A percentile compares a stretch with the other conserved stretches of the same genome.
Conservation (phyloP, 2,329 filamentous ascomycete species). For the Talaromyces verruculosus region DNA sequence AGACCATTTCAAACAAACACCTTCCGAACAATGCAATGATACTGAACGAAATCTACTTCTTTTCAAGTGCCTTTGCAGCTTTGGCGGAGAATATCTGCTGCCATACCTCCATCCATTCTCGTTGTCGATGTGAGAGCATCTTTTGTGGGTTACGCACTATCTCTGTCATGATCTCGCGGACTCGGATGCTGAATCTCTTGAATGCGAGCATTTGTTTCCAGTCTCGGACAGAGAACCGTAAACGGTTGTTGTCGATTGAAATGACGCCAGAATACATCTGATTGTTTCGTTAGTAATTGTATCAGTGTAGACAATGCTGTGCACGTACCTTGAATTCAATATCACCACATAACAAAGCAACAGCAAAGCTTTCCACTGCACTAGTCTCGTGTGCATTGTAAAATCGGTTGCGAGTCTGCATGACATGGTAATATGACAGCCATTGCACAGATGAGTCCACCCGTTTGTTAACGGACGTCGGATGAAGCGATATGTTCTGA, state of each 20-base stretch:
- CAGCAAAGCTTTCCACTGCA: slow-evolving; percentile 74
- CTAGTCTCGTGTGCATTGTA: slow-evolving; percentile 91
- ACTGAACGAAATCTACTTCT: not conserved
- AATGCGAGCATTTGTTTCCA: slow-evolving; percentile 92
- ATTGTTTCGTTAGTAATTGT: not conserved
- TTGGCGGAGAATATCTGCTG: slow-evolving; percentile 61
- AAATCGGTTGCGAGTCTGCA: slow-evolving; percentile 77
- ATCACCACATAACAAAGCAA: slow-evolving; percentile 83
- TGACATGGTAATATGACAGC: slow-evolving; percentile 95
- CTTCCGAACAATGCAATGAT: not conserved
- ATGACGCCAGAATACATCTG: slow-evolving; percentile 85
- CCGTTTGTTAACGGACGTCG: slow-evolving; percentile 83
- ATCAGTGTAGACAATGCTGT: not conserved
- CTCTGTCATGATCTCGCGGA: slow-evolving; percentile 72
- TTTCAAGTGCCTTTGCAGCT: slow-evolving; percentile 17
- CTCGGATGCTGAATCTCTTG: slow-evolving; percentile 70
- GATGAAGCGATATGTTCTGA: slow-evolving; percentile 82
- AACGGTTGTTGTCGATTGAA: slow-evolving; percentile 80
- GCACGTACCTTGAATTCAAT: slow-evolving; percentile 73
- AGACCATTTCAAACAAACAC: not conserved
- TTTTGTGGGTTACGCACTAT: slow-evolving; percentile 57
- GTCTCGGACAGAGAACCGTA: slow-evolving; percentile 77
- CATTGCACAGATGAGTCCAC: slow-evolving; percentile 61
- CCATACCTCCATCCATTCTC: slow-evolving; percentile 73
- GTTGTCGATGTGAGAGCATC: slow-evolving; percentile 59